Base-by-base conservation (phyloP, 331 rosid genomes). In the Erythrophleum ivorense region DNA sequence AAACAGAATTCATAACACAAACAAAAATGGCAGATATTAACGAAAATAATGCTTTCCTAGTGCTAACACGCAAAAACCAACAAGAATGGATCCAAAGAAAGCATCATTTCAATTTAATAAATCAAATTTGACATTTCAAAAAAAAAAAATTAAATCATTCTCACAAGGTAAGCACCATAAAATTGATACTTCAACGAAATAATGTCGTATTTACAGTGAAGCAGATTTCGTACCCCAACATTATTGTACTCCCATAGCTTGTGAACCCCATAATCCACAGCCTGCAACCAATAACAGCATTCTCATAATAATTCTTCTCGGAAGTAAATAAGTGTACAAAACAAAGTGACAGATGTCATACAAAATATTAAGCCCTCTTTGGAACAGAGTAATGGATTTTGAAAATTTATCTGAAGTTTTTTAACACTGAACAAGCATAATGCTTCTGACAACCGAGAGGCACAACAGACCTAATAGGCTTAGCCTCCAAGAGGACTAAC, bases 181-280 rank as follows among this genome's bases (percentile, higher is more conserved):
- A 24, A 48, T 64, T 55, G 38, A 63, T 8, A 49, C 40, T 71
- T 73, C 33, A 80, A 65, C 4, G 34, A 55, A 15, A 73, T 16
- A 31, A 9, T 9, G 10, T 38, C 33, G 24, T 53, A 55, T 4
- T 24, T 16, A 55, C 41, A 79, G 78, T 16, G 10, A 12, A 58
- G 84, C 11, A 78, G 78, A 63, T 34, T 55, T 1, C 75, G 21
- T 90, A 95, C 98, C 97, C 98, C 98, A 69, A 93, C 88, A 75
- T 95, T 93, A 78, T 95, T 95, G 86, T 40, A 4, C 86, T 93
- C 98, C 98, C 98, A 93, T 11, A 95, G 78, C 89, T 88, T 91
- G 80, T 91, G 93, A 85, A 95, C 94, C 64, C 98, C 98, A 73
- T 93, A 93, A 93, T 95, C 98, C 66, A 95, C 97, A 71, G 90